Base-by-base conservation (phyloP, 768 basidiomycete genomes). In the Flagelloscypha sp. region DNA sequence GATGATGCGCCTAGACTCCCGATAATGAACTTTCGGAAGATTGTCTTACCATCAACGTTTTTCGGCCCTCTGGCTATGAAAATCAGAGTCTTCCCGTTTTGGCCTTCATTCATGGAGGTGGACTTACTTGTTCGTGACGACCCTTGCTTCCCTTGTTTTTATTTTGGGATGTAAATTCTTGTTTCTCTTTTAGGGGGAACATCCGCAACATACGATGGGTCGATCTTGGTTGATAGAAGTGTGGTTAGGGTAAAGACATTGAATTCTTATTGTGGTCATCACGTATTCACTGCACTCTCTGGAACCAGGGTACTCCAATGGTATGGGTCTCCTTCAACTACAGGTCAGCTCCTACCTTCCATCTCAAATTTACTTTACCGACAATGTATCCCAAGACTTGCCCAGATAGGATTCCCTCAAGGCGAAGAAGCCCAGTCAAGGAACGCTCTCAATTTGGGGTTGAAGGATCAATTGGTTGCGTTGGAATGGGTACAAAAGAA, bases 1-100 rank as follows among this genome's bases (percentile, higher is more conserved):
- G n/a, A n/a, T n/a, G n/a, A n/a, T n/a, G n/a, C n/a, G n/a, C n/a
- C n/a, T n/a, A n/a, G n/a, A 31, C 45, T 7, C 48, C 42, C 50
- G 49, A 28, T 29, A 27, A 13, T 32, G 9, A 7, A 3, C 10
- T 53, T 25, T 71, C 72, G 15, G 76, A 79, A 48, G 75, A 79
- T 41, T 79, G 74, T 47, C 53, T 79, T 32, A 74, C 72, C 15
- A 56, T 78, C 33, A 77, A 78, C 44, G 55, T 80, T 5, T 73
- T 70, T 37, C 57, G 72, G 15, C 76, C 77, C 0, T 56, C 64
- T 1, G 62, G 62, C n/a, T n/a, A n/a, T n/a, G n/a, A n/a, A n/a
- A n/a, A n/a, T n/a, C n/a, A n/a, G n/a, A n/a, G n/a, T n/a, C n/a
- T 70, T 5, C 66, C 68, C 9, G 57, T 70, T 7, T 49, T 69